A percentile compares a stretch with the other conserved stretches of the same genome.
Evolutionary conservation across 305 asterid species (phyloP).

Genomic region (Solanum hybrid): DNA sequence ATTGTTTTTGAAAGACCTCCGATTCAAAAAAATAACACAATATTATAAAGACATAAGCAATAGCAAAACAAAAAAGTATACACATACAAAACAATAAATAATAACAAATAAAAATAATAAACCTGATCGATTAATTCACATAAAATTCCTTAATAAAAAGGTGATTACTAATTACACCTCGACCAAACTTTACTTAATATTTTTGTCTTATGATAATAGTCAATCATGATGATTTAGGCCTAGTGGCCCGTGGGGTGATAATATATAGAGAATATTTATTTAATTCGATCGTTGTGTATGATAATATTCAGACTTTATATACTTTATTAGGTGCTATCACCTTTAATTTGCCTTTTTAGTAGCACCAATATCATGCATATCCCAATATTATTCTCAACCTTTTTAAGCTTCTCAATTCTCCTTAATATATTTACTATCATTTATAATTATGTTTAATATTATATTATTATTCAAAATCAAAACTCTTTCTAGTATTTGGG

Average conservation of each 20-base stretch:
- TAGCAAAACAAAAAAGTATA: neutral
- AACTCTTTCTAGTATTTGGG: conserved; percentile 42
- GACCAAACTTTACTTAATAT: neutral
- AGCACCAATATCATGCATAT: neutral
- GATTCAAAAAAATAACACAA: neutral
- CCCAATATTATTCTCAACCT: conserved; percentile 5
- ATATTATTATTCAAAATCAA: neutral
- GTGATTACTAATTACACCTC: neutral
- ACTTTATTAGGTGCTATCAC: neutral
- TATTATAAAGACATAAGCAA: neutral
- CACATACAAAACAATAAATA: neutral
- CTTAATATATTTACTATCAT: neutral
- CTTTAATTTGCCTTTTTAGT: conserved; percentile 16
- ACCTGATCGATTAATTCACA: neutral
- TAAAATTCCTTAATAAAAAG: neutral
- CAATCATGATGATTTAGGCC: neutral
- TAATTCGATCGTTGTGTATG: neutral
- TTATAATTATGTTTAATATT: neutral
- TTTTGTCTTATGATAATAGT: conserved; percentile 3
- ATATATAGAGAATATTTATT: neutral
- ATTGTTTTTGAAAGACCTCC: neutral
- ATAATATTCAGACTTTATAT: conserved; percentile 1
- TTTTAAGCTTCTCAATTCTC: conserved; percentile 13
- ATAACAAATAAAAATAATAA: neutral
- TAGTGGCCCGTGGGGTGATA: neutral